Evolutionary conservation across 129 eudicot genomes (phyloP).

Genomic region (Saussurea involucrata): DNA sequence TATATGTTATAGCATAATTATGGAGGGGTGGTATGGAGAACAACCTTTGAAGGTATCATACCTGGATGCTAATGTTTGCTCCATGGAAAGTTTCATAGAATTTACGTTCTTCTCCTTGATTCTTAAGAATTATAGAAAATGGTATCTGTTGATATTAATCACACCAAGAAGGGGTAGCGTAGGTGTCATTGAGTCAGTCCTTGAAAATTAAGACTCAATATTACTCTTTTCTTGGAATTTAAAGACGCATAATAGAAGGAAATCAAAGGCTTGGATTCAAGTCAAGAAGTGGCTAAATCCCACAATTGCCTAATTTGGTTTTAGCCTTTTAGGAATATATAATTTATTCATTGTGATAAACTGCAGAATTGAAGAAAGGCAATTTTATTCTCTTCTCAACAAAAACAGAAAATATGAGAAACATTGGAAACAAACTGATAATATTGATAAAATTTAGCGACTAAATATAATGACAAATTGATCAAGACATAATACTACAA

Average conservation of each 20-base stretch:
- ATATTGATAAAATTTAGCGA: neutral
- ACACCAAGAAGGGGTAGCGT: neutral
- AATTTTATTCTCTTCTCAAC: neutral
- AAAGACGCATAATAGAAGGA: neutral
- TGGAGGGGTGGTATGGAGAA: neutral
- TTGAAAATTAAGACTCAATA: neutral
- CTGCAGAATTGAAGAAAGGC: neutral
- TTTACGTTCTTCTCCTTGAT: slow-evolving; percentile 43
- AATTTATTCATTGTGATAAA: neutral
- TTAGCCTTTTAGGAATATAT: neutral
- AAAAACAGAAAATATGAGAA: neutral
- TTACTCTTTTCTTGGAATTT: neutral
- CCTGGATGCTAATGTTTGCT: slow-evolving; percentile 77
- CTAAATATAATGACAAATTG: neutral
- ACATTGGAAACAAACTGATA: neutral
- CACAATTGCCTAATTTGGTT: neutral
- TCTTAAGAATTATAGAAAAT: slow-evolving; percentile 55
- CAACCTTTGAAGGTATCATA: slow-evolving; percentile 4
- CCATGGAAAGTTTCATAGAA: slow-evolving; percentile 86
- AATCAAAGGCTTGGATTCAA: neutral
- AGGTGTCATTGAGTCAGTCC: neutral
- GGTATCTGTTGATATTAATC: slow-evolving; percentile 51
- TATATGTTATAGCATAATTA: neutral
- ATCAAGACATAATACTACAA: neutral
- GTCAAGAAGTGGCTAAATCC: neutral